Evolutionary conservation across 768 basidiomycete genomes (phyloP).

Genomic region (Boletus patriciae): DNA sequence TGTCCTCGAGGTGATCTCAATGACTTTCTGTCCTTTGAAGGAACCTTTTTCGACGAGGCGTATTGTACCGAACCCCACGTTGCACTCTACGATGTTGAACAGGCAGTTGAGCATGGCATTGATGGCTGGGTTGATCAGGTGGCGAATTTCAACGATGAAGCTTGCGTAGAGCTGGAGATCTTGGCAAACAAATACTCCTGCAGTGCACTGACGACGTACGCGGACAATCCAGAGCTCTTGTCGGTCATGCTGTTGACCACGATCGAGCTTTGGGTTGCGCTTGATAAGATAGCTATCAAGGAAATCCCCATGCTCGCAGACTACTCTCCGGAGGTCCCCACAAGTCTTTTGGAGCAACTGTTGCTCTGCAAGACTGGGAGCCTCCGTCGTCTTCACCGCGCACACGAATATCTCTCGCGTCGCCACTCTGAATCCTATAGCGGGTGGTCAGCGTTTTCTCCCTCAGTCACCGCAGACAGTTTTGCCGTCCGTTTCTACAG

Average conservation of each 20-base stretch:
- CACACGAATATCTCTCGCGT: constrained; percentile 33
- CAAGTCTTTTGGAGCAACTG: constrained; percentile 24
- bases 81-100: constrained; percentile 41
- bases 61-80: constrained; percentile 14
- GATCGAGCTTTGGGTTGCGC: constrained; percentile 39
- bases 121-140: constrained; percentile 36
- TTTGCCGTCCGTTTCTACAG: constrained; percentile 41
- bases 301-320: constrained; percentile 29
- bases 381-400: constrained; percentile 28
- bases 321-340: constrained; percentile 37
- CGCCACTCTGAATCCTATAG: constrained; percentile 26
- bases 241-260: constrained; percentile 45
- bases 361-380: constrained; percentile 29
- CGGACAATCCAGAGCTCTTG: constrained; percentile 37
- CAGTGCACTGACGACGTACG: constrained; percentile 28
- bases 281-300: constrained; percentile 28
- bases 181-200: constrained; percentile 31
- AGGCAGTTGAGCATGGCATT: constrained; percentile 30
- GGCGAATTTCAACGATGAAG: neutral
- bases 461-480: constrained; percentile 7
- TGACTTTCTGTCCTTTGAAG: constrained; percentile 17
- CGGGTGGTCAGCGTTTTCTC: constrained; percentile 37
- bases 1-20: constrained; percentile 13
- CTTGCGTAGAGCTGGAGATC: constrained; percentile 21
- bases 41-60: constrained; percentile 10